Evolutionary conservation across 305 asterid genomes (phyloP), one percentile per base, ranked within the genome.

Genomic region (Coffea humblotiana): DNA sequence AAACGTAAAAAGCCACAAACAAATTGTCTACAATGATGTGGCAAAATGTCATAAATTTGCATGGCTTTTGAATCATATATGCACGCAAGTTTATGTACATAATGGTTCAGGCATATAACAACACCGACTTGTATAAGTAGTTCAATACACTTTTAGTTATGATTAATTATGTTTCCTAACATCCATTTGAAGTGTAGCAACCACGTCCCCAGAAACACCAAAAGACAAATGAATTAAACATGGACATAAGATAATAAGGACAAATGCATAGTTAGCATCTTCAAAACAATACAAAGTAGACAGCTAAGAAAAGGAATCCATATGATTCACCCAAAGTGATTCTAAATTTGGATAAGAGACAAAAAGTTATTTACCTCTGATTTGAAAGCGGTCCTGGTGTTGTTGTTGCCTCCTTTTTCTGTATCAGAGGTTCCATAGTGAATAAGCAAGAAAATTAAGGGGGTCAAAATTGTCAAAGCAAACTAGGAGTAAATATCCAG

Each of bases 331-430:
- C 65, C 0, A 49, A 51, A 23, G 65, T 19, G 11, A 51, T 27
- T 35, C 40, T 23, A n/a, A 79, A 78, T 64, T 61, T n/a, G n/a
- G 11, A 1, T 63, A 14, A 54, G 43, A 23, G 16, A 29, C 23
- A 47, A 63, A 54, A 47, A 35, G 49, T 6, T 14, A 29, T 52
- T 29, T 78, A 82, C 85, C 82, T 71, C 74, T 78, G 82, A 69
- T 71, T 71, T 45, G 64, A 77, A 71, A 6, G 83, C 61, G 87
- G 72, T 72, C 77, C 87, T 67, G 58, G 86, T 76, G 89, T 82
- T 29, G 84, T 77, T 47, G 90, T 82, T 58, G 83, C 88, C 27
- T 83, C 90, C 74, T 84, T 89, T 86, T 92, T 92, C 97, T 92
- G 90, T 82, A 87, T 23, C 78, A 81, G 58, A 45, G 8, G 32